Conservation (phyloP, 106 monocot species). For the Dendrobium huoshanense region DNA sequence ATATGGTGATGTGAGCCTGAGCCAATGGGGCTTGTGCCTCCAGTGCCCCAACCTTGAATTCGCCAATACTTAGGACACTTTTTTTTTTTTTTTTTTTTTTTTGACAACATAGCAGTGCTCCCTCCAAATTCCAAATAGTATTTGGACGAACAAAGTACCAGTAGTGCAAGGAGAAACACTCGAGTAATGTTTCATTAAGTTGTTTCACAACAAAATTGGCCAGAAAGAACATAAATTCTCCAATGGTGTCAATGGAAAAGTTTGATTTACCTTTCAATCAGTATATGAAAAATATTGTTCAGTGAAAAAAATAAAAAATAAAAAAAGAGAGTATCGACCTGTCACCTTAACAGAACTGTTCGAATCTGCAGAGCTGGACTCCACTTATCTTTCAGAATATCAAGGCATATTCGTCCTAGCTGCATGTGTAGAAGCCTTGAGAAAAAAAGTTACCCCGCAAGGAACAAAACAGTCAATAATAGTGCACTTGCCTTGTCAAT, state of each 20-base stretch:
- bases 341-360: conserved; percentile 87
- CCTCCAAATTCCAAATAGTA: too few species aligned
- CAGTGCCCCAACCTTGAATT: too few species aligned
- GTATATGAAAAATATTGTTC: not conserved
- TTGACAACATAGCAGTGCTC: too few species aligned
- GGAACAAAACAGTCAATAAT: not conserved
- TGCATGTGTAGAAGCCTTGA: conserved; percentile 13
- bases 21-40: too few species aligned
- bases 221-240: not conserved
- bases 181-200: too few species aligned
- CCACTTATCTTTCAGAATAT: conserved; percentile 99
- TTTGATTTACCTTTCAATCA: not conserved
- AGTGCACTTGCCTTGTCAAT: conserved; percentile 77
- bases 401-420: conserved; percentile 99
- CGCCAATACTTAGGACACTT: too few species aligned
- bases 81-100: too few species aligned
- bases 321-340: not conserved
- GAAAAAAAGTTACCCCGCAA: not conserved
- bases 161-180: too few species aligned
- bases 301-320: too few species aligned
- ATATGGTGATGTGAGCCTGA: too few species aligned
- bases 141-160: too few species aligned
- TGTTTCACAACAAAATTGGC: too few species aligned
- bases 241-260: not conserved
- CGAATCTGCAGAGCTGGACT: conserved; percentile 97